Evolutionary conservation across 805 yeast genomes (phyloP), one percentile per base, ranked within the genome.

Genomic region (Geotrichum ghanense): DNA sequence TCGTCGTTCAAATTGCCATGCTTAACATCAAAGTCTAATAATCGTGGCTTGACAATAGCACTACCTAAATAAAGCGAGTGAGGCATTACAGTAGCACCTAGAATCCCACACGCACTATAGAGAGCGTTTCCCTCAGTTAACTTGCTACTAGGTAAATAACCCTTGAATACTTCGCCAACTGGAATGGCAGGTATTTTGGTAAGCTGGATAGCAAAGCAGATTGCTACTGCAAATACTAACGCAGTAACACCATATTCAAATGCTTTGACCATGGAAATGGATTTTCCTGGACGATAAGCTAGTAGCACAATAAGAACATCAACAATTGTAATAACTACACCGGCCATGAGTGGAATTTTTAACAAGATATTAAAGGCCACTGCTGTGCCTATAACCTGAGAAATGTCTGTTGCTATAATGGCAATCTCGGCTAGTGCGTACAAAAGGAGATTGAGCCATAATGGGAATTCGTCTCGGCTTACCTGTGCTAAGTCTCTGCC

Each of bases 341-440:
- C 98, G 3, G 78, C 70, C 5, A 85, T 72, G 17, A 92, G 67
- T 0, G 97, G 97, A 5, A 92, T 68, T 2, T 76, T 73, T 60
- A 89, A 78, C 40, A 92, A 66, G 47, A 90, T 86, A 55, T 92
- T 87, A 48, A 90, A 71, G 0, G 97, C 82, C 48, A 90, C 87
- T 2, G 97, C 97, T 2, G 96, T 86, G n/a, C 98, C 98, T 22
- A 92, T 90, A 27, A 90, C 95, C 61, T 90, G 97, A 1, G 98
- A 97, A 53, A 92, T 74, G 66, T 90, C 98, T 0, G 97, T 90
- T 1, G 97, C 96, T 40, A 90, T 79, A 49, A 90, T 90, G 19
- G 97, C 95, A 17, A 82, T 66, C 58, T 90, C 97, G 0, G 97
- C 94, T 51, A 89, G 71, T 2, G 79, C 60, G 61, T 90, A 89